Evolutionary conservation across 164 flowering plant species (phyloP).

Genomic region (Pachysandra terminalis): DNA sequence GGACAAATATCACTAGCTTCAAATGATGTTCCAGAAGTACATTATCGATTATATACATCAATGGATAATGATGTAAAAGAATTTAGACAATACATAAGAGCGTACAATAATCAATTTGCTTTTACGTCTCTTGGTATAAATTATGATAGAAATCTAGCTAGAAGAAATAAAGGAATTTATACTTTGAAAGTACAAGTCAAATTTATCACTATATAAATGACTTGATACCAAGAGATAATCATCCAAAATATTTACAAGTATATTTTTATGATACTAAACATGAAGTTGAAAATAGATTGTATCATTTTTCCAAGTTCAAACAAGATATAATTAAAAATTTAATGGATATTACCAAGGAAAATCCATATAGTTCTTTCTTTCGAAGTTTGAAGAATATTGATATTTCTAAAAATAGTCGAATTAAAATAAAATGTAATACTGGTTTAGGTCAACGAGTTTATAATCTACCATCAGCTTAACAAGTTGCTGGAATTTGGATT

Average conservation of each 20-base stretch:
- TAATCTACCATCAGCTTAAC: background rate
- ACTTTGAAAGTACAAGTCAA: conserved; percentile 3
- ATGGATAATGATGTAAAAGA: too few relatives aligned
- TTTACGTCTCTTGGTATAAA: conserved; percentile 2
- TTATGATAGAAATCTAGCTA: background rate
- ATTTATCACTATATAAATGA: conserved; percentile 5
- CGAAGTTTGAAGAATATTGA: too few relatives aligned
- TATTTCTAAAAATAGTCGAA: background rate
- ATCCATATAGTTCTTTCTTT: too few relatives aligned
- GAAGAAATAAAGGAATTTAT: conserved; percentile 4
- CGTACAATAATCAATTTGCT: conserved; percentile 2
- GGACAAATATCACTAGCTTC: too few relatives aligned
- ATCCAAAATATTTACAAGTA: background rate
- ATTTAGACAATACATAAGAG: background rate
- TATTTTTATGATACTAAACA: conserved; percentile 7
- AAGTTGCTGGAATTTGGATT: background rate
- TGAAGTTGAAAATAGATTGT: conserved; percentile 6
- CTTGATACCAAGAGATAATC: background rate
- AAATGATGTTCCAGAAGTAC: too few relatives aligned
- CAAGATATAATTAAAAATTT: too few relatives aligned
- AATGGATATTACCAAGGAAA: background rate
- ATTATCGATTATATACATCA: too few relatives aligned
- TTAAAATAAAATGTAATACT: background rate
- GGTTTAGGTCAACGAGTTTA: background rate
- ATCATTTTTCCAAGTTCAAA: too few relatives aligned